Conservation (phyloP, 2,329 filamentous ascomycete species). For the Fulvia fulva region DNA sequence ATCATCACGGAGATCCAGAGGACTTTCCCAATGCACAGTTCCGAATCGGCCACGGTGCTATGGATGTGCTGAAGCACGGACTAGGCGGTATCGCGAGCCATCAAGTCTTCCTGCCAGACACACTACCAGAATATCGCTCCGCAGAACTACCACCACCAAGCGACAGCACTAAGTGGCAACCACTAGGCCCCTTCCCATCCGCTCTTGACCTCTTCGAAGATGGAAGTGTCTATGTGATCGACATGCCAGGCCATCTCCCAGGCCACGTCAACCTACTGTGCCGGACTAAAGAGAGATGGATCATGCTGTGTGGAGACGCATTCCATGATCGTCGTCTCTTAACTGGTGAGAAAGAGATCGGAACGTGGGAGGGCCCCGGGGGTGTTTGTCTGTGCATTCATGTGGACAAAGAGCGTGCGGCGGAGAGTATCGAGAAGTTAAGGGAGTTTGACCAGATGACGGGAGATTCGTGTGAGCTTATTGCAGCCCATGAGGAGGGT, state of each 20-base stretch:
- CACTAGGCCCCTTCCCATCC: conserved; percentile 43
- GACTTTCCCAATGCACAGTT: conserved; percentile 51
- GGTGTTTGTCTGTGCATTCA: conserved; percentile 50
- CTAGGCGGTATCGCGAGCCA: conserved; percentile 31
- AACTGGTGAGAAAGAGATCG: conserved; percentile 51
- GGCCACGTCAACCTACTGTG: conserved; percentile 52
- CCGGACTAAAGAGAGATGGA: conserved; percentile 40
- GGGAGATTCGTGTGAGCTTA: conserved; percentile 45
- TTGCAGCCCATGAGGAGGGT: conserved; percentile 49
- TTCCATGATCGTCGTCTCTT: conserved; percentile 53
- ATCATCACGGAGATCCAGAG: conserved; percentile 54
- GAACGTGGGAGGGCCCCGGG: conserved; percentile 45
- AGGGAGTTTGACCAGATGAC: conserved; percentile 31
- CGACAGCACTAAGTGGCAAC: conserved; percentile 37
- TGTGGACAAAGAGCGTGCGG: conserved; percentile 45
- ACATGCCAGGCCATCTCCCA: conserved; percentile 50
- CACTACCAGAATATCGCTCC: conserved; percentile 40
- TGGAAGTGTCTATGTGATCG: conserved; percentile 45
- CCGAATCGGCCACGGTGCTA: conserved; percentile 48
- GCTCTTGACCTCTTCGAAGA: conserved; percentile 48
- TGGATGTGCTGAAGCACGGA: conserved; percentile 38
- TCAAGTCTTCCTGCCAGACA: conserved; percentile 43
- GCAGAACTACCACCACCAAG: conserved; percentile 40
- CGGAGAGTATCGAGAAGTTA: conserved; percentile 41
- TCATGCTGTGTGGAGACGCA: conserved; percentile 52